Base-by-base conservation (phyloP, 176 grass and related monocot genomes). In the Coix lacrymajobi region DNA sequence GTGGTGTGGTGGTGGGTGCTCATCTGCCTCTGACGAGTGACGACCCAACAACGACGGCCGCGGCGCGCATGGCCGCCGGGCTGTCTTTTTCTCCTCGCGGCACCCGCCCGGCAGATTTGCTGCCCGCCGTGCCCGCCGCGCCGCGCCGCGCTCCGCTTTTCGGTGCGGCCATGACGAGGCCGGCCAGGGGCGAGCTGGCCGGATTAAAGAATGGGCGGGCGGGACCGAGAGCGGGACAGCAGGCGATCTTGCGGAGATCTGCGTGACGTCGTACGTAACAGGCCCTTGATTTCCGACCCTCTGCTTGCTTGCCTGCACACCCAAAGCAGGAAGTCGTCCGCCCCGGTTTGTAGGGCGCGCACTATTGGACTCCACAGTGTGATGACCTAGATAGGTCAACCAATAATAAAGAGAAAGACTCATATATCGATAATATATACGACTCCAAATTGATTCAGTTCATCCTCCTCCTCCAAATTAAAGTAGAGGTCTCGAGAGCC, bases 211-310 rank as follows among this genome's bases (percentile, higher is more conserved):
- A 73, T n/a, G 8, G 3, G 3, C 3, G 9, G 16, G 3, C 8
- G 13, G 22, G 43, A 26, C 58, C 54, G 54, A 58, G 20, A 24
- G 56, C 9, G 36, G 8, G 71, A 70, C 68, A 70, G 32, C 20
- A n/a, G 71, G 81, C 82, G 62, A 76, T 84, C 82, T 77, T 57
- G 62, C 9, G 72, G 72, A 49, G 66, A 62, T 34, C 22, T 48
- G 54, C 30, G 25, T 63, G 84, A 51, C 75, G 54, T 51, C 76
- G 31, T 85, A 63, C 75, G 16, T 63, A 57, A 49, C 57, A 31
- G 40, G 58, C 75, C 66, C 76, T 30, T 29, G 56, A 85, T 79
- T 79, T 51, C 52, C 40, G 62, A 16, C 43, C 7, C 48, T 19
- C 34, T 20, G n/a, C 54, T 10, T 58, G 13, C 4, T 22, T 62